phyloP scores from a whole-genome alignment of 2,329 filamentous ascomycete species.

The Bimuria novae-zelandiae region DNA sequence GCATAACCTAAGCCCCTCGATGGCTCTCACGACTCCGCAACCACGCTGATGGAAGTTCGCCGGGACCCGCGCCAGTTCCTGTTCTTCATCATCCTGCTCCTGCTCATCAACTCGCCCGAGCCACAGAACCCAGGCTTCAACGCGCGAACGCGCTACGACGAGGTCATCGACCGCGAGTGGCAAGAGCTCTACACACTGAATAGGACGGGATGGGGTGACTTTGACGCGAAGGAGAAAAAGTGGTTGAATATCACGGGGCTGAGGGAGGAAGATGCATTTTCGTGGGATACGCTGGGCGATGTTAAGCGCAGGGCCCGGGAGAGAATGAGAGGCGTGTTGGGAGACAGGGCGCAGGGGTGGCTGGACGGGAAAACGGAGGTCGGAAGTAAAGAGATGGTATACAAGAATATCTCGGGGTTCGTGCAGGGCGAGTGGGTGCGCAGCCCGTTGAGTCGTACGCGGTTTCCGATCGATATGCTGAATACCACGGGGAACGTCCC shows the following conservation, averaged over 20 bases:
- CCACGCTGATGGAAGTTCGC: conserved; percentile 43
- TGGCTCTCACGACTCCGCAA: conserved; percentile 26
- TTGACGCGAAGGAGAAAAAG: conserved; percentile 50
- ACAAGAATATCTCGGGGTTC: conserved; percentile 78
- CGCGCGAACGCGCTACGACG: conserved; percentile 46
- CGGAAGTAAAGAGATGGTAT: conserved; percentile 57
- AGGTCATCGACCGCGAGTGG: conserved; percentile 57
- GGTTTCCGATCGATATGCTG: conserved; percentile 51
- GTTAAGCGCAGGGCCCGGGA: conserved; percentile 70
- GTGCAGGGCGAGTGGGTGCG: conserved; percentile 78
- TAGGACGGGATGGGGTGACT: conserved; percentile 50
- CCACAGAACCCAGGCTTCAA: conserved; percentile 40
- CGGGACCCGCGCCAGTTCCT: conserved; percentile 44
- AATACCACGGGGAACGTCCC: conserved; percentile 63
- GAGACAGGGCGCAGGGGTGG: conserved; percentile 35
- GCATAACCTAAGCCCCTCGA: conserved; percentile 21
- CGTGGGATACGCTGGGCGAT: conserved; percentile 72
- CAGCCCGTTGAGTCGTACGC: conserved; percentile 53
- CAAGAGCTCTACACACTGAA: conserved; percentile 53
- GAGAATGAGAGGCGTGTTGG: conserved; percentile 52
- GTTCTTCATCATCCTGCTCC: conserved; percentile 44
- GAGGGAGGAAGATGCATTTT: conserved; percentile 72
- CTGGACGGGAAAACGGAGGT: conserved; percentile 45
- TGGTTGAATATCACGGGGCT: conserved; percentile 73
- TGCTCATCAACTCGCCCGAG: conserved; percentile 45